Evolutionary conservation across 2,329 filamentous ascomycete genomes (phyloP), one percentile per base, ranked within the genome.

Genomic region (Alternaria infectoria): DNA sequence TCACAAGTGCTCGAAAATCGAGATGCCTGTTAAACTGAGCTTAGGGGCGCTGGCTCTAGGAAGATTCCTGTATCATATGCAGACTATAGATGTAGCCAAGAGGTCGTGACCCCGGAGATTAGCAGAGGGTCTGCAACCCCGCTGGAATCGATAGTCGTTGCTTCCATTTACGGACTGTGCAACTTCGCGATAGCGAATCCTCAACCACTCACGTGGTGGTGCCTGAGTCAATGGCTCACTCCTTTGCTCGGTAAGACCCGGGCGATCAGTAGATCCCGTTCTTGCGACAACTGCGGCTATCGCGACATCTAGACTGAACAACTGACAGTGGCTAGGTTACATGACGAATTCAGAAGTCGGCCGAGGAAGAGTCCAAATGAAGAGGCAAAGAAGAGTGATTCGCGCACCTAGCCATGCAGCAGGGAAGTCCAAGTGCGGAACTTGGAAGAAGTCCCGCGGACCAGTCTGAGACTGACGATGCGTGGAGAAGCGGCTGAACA

Each of bases 121-220:
- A 65, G 62, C 63, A 64, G 54, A 65, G 57, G 63, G 17, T 46
- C 36, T 54, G 17, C 50, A 28, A 36, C 26, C 32, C 50, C 54
- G 32, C 47, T 40, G 30, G 56, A 60, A 59, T 65, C 65, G 59
- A 70, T 70, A 68, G 64, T 64, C 40, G 54, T 28, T 63, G 50
- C 56, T 47, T 61, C 56, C 59, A 64, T 65, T 65, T 66, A 61
- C 57, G 58, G 55, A 57, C 19, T 23, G n/a, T 54, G 25, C 26
- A 59, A 50, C 32, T 59, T 59, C 30, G n/a, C 36, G 15, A 11
- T 5, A 28, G 46, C 21, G 47, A 47, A 45, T 47, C 36, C 13
- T 26, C 26, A 23, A 9, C 12, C 12, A 21, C 12, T 17, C 30
- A 36, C 44, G 6, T 26, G 26, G 43, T 17, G 36, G 43, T 17